A percentile compares a stretch with the other conserved stretches of the same genome.
Evolutionary conservation across 768 basidiomycete genomes (phyloP).

Genomic region (Russula virescens): DNA sequence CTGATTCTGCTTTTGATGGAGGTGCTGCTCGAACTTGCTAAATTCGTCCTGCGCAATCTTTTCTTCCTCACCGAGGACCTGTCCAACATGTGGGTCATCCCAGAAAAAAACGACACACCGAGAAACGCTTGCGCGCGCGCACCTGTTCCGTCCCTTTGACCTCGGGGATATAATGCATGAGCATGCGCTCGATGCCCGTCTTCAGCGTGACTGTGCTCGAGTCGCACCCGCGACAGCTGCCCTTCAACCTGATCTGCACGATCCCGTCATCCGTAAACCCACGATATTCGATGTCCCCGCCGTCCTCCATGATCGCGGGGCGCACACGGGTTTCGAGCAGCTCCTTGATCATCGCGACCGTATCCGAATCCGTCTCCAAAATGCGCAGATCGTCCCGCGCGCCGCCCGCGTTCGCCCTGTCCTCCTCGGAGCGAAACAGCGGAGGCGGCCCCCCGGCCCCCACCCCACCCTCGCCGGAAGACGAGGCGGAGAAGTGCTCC

Average conservation of each 20-base stretch:
- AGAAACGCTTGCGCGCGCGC: conserved; percentile 24
- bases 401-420: conserved; percentile 64
- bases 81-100: neutral
- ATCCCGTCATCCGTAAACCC: conserved; percentile 82
- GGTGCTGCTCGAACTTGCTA: conserved; percentile 71
- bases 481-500: conserved; percentile 85
- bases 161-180: conserved; percentile 98
- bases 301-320: conserved; percentile 98
- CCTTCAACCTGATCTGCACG: conserved; percentile 89
- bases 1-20: conserved; percentile 38
- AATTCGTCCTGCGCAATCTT: conserved; percentile 83
- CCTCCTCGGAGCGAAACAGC: conserved; percentile 80
- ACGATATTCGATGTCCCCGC: conserved; percentile 94
- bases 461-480: neutral
- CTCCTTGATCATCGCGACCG: conserved; percentile 99
- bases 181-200: conserved; percentile 95
- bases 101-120: too few relatives aligned
- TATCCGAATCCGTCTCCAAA: conserved; percentile 90
- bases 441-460: conserved; percentile 44
- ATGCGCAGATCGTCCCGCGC: conserved; percentile 86
- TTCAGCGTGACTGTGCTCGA: conserved; percentile 95
- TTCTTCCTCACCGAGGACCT: conserved; percentile 92
- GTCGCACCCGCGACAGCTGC: conserved; percentile 93
- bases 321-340: conserved; percentile 90
- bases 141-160: conserved; percentile 90